Evolutionary conservation across 2,329 filamentous ascomycete species (phyloP).

Genomic region (Fusarium dimerum): DNA sequence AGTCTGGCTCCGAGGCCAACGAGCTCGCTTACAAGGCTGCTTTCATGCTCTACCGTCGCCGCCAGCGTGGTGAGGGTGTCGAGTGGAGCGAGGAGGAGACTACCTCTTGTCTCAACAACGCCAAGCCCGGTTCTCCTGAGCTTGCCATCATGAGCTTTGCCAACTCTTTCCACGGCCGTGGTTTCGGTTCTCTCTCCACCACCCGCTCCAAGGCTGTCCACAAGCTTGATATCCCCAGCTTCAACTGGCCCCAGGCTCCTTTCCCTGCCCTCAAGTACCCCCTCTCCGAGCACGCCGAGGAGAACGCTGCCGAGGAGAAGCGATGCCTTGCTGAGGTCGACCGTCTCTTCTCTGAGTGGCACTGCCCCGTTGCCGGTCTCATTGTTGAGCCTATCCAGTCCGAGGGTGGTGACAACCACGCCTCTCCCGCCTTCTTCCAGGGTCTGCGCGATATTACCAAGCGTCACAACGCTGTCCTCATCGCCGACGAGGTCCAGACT

Average conservation of each 20-base stretch:
- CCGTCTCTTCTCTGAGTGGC: constrained; percentile 75
- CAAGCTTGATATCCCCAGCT: constrained; percentile 92
- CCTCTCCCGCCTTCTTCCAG: constrained; percentile 82
- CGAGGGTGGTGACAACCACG: constrained; percentile 94
- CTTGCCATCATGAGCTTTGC: constrained; percentile 89
- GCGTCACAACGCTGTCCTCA: constrained; percentile 77
- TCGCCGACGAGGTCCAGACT: constrained; percentile 93
- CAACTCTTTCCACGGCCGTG: constrained; percentile 84
- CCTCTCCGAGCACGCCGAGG: constrained; percentile 52
- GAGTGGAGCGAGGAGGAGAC: constrained; percentile 82
- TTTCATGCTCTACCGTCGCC: constrained; percentile 87
- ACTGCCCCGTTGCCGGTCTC: constrained; percentile 77
- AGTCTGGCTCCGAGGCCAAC: constrained; percentile 89
- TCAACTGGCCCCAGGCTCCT: constrained; percentile 90
- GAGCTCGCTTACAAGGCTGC: constrained; percentile 94
- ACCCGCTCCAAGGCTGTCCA: constrained; percentile 93
- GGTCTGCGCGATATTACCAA: constrained; percentile 78
- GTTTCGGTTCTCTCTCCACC: constrained; percentile 84
- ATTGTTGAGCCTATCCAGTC: constrained; percentile 91
- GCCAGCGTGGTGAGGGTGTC: constrained; percentile 76
- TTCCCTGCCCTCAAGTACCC: constrained; percentile 89
- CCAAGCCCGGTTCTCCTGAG: constrained; percentile 71
- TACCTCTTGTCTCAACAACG: constrained; percentile 74
- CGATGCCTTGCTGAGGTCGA: constrained; percentile 83
- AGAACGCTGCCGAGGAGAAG: constrained; percentile 77